Percentiles rank a stretch among this genome's conserved stretches.
These are phyloP conservation scores for Colletotrichum neosansevieriae DNA, from an alignment of 2,329 filamentous ascomycete genomes.

Conservation along the genomic window DNA sequence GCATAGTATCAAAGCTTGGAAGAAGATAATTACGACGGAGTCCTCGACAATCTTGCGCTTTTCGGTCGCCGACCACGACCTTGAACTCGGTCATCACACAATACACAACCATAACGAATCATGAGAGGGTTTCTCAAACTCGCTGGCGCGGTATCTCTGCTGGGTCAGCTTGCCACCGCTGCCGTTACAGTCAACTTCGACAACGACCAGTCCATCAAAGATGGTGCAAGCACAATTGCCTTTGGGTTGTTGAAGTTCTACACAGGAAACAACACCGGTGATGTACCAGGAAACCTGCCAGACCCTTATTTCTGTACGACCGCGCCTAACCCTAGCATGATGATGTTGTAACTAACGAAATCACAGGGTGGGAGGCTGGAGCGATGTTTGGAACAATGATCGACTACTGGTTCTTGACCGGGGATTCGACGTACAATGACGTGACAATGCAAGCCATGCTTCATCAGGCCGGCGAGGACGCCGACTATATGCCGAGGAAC, in stretches of 20 bases:
- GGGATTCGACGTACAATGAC: slow-evolving; percentile 73
- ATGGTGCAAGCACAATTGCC: slow-evolving; percentile 53
- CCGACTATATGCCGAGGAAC: slow-evolving; percentile 76
- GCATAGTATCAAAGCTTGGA: not conserved
- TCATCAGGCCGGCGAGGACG: slow-evolving; percentile 70
- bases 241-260: slow-evolving; percentile 55
- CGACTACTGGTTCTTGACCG: slow-evolving; percentile 79
- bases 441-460: slow-evolving; percentile 69
- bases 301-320: slow-evolving; percentile 73
- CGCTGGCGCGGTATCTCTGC: slow-evolving; percentile 33
- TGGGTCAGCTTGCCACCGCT: slow-evolving; percentile 28
- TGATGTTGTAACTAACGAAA: slow-evolving; percentile 51
- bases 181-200: slow-evolving; percentile 31
- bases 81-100: not conserved
- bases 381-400: slow-evolving; percentile 78
- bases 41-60: not conserved
- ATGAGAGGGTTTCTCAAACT: slow-evolving; percentile 32
- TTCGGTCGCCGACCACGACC: slow-evolving; percentile 1
- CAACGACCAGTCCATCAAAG: slow-evolving; percentile 50
- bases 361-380: slow-evolving; percentile 77
- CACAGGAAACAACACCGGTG: slow-evolving; percentile 69
- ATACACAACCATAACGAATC: not conserved
- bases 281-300: slow-evolving; percentile 68
- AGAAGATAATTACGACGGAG: not conserved
- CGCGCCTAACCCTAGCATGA: slow-evolving; percentile 59